These are phyloP conservation scores for Kalanchoe fedtschenkoi DNA, from an alignment of 164 flowering plant species.

Conservation along the genomic window DNA sequence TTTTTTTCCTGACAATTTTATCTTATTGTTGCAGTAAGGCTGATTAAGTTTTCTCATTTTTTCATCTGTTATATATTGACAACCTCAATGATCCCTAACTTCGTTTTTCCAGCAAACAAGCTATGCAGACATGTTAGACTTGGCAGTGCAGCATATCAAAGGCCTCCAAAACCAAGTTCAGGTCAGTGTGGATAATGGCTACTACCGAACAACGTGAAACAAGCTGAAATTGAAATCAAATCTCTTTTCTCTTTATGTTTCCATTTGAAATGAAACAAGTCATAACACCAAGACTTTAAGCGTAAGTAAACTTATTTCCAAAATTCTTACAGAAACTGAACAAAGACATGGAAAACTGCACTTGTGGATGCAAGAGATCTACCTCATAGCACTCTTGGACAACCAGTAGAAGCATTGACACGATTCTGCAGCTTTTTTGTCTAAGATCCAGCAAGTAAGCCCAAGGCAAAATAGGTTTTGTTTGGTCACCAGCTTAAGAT, in stretches of 20 bases:
- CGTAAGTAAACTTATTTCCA: not conserved
- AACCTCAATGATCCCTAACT: not conserved
- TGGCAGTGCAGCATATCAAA: slow-evolving; percentile 84
- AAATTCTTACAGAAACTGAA: slow-evolving; percentile 36
- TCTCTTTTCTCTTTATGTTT: not conserved
- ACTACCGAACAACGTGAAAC: not conserved
- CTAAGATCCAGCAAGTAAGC: not conserved
- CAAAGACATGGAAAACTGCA: slow-evolving; percentile 43
- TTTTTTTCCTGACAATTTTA: not conserved
- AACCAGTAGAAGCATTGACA: not conserved
- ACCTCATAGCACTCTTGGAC: slow-evolving; percentile 1
- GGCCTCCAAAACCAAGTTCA: slow-evolving; percentile 67
- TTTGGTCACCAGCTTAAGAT: not conserved
- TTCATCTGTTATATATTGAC: not conserved
- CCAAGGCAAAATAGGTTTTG: not conserved
- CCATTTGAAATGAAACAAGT: not conserved
- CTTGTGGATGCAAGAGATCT: slow-evolving; percentile 40
- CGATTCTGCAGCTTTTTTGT: not conserved
- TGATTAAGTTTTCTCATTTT: not conserved
- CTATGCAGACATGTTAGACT: slow-evolving; percentile 87
- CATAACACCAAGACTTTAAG: not conserved
- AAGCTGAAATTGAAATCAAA: not conserved
- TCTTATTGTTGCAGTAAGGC: not conserved
- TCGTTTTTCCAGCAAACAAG: slow-evolving; percentile 67
- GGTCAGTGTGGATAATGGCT: slow-evolving; percentile 26